Base-by-base conservation (phyloP, 1,284 basidiomycete species). In the Bondarzewia mesenterica region DNA sequence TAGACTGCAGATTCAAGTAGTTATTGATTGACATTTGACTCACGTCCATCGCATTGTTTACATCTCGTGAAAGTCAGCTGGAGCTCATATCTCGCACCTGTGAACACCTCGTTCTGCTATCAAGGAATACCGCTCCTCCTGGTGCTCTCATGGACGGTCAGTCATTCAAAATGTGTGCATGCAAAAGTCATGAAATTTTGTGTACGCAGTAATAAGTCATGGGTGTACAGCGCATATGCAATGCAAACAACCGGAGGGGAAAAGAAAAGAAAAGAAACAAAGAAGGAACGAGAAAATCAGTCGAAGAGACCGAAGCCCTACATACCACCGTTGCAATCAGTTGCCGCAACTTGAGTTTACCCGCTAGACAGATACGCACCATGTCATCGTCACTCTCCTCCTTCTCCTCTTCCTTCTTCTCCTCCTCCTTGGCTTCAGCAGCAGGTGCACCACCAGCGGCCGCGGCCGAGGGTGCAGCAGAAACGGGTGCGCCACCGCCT, bases 361-460 rank as follows among this genome's bases (percentile, higher is more conserved):
- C 7, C 14, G 29, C 43, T 35, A 20, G 14, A 16, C 23, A 20
- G 46, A 42, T 18, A 74, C 86, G 54, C 58, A 91, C 90, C 91
- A 93, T 93, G 72, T 93, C 91, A 47, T 90, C 86, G 72, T 94
- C 92, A 54, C 85, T 89, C 61, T 87, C 83, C 66, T 92, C 90
- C 74, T 93, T 85, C 75, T 92, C 82, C 72, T 90, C 82, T 74
- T 89, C 80, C 64, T 82, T 79, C 69, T 83, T 81, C 68, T 78
- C 80, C 54, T 73, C 74, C 54, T 72, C 75, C 57, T 79, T 79
- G 54, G 74, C 82, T 23, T 73, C 78, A 50, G 77, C 78, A 50
- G 76, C 78, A 38, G 73, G 80, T 46, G 73, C 81, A 43, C 70
- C 83, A 57, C 70, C 85, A 50, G 70, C 82, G 50, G 68, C 75